Evolutionary conservation across 495 filamentous ascomycete species (phyloP), one percentile per base, ranked within the genome.

Genomic region (Polyplosphaeria fusca): DNA sequence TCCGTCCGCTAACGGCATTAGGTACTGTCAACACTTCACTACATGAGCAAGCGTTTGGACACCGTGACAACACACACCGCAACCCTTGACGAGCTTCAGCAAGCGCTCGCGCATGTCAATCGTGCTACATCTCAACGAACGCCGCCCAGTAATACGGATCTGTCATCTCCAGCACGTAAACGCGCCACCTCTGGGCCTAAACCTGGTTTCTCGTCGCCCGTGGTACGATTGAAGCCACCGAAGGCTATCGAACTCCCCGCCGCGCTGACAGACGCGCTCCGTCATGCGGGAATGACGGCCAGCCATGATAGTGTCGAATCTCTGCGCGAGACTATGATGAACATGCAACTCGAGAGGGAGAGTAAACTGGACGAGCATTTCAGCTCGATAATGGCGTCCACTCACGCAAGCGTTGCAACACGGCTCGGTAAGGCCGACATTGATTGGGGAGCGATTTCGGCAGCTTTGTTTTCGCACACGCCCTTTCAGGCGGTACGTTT

Each of bases 11-110:
- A 22, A 55, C 26, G 4, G 43, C 2, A 0, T 5, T 53, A 63
- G 60, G 60, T 64, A 13, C 46, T 64, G 13, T 60, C 61, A 14
- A 64, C 61, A 3, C 35, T 64, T 12, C 39, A 64, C 3, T 64
- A 49, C 45, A 64, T 64, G 61, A 40, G 30, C 24, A 56, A 55
- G 19, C 55, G 61, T n/a, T 51, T 64, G 20, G 51, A 64, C 22
- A 55, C 52, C 9, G 32, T 64, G 24, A 39, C 45, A 13, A 18
- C 20, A 4, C 40, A 56, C 47, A 58, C 40, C 4, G 46, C 19
- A 11, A 48, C 51, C 13, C 20, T 64, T 12, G 40, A 50, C 37
- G 50, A 48, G 3, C 60, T 64, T 30, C 55, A 45, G n/a, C 41
- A 57, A 40, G 56, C 61, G 5, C 45, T 64, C 30, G 28, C 14